Conservation (phyloP, 106 monocot species). For the Dendrobium nobile region DNA sequence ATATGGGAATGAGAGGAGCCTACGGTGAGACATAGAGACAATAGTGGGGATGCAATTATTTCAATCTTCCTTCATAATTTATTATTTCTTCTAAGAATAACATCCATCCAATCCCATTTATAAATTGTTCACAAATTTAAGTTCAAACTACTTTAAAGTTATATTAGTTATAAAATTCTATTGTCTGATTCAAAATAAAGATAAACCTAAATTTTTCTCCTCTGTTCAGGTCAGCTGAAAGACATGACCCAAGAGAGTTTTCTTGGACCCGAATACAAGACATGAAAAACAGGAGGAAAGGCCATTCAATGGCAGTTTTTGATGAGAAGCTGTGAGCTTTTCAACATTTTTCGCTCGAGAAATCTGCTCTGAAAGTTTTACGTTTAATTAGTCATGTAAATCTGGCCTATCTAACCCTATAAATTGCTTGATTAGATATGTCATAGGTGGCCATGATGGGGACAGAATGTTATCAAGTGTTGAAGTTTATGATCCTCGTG, state of each 20-base stretch:
- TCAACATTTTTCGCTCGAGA: background rate
- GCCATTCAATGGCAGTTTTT: constrained; percentile 46
- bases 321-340: constrained; percentile 52
- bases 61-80: too few species aligned
- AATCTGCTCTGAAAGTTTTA: background rate
- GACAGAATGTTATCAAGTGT: constrained; percentile 38
- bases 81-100: too few species aligned
- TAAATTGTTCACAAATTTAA: too few species aligned
- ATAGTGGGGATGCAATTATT: too few species aligned
- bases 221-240: constrained; percentile 57
- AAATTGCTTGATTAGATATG: constrained; percentile 33
- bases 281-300: constrained; percentile 50
- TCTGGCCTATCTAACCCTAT: background rate
- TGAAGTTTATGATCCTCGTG: constrained; percentile 68
- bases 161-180: too few species aligned
- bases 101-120: too few species aligned
- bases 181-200: too few species aligned
- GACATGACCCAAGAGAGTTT: constrained; percentile 55
- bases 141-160: too few species aligned
- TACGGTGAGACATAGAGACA: too few species aligned
- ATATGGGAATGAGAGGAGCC: too few species aligned
- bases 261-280: constrained; percentile 48
- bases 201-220: background rate
- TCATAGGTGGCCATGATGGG: constrained; percentile 59
- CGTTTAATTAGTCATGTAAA: too few species aligned